Percentiles rank a stretch among this genome's conserved stretches.
Evolutionary conservation across 116 monocot species (phyloP).

Genomic region (Posidonia oceanica): DNA sequence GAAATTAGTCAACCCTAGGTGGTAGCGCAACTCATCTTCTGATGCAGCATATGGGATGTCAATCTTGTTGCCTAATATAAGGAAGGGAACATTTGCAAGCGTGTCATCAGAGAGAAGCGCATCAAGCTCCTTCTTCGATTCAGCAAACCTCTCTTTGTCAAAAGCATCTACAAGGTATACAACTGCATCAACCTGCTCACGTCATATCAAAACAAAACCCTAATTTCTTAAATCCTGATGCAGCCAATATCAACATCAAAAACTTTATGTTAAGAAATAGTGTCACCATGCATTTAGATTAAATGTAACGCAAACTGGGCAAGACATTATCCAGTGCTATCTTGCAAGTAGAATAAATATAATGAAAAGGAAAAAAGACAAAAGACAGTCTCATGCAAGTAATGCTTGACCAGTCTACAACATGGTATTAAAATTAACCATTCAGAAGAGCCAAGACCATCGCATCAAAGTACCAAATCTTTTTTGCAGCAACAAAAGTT

Average conservation of each 20-base stretch:
- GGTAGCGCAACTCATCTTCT: conserved; percentile 54
- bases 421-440: too few relatives aligned
- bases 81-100: conserved; percentile 46
- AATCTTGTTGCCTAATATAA: conserved; percentile 62
- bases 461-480: too few relatives aligned
- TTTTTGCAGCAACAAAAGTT: too few relatives aligned
- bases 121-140: conserved; percentile 65
- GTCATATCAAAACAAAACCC: not conserved
- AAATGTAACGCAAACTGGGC: too few relatives aligned
- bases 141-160: conserved; percentile 76
- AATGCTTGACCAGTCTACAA: too few relatives aligned
- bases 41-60: conserved; percentile 58
- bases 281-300: too few relatives aligned
- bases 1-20: conserved; percentile 50
- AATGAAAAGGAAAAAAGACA: too few relatives aligned
- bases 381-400: too few relatives aligned
- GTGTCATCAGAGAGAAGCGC: conserved; percentile 49
- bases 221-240: not conserved
- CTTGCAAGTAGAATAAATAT: too few relatives aligned
- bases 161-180: conserved; percentile 69
- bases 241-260: not conserved
- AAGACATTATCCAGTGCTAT: too few relatives aligned
- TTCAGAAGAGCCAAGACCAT: too few relatives aligned
- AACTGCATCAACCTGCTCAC: conserved; percentile 54
- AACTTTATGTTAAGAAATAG: too few relatives aligned